Percentiles rank a stretch among this genome's conserved stretches.
phyloP scores from a whole-genome alignment of 192 early-diverging fungal species.

The Chytriomyces hyalinus region DNA sequence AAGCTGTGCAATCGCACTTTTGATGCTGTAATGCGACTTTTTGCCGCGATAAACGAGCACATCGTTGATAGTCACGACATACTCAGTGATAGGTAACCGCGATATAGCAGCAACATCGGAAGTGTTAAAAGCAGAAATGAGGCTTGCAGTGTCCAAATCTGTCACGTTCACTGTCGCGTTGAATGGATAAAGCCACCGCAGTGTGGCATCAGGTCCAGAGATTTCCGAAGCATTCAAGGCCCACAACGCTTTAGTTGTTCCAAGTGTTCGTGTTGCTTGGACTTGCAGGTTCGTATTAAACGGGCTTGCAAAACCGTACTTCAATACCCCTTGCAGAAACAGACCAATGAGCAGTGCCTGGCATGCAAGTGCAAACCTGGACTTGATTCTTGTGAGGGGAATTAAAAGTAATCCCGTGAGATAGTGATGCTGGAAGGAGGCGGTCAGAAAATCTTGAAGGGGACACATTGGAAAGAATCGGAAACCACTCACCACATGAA shows the following conservation, averaged over 20 bases:
- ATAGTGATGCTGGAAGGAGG: neutral
- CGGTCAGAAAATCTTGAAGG: no score
- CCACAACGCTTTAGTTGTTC: conserved; percentile 15
- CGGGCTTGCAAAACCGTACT: conserved; percentile 42
- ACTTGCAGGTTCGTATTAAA: conserved; percentile 44
- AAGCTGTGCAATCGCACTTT: neutral
- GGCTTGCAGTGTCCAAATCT: neutral
- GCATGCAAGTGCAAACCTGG: neutral
- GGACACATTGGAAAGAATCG: no score
- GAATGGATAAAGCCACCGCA: conserved; percentile 24
- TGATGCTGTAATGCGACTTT: neutral
- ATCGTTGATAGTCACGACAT: conserved; percentile 38
- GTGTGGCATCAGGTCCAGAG: neutral
- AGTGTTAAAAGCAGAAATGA: neutral
- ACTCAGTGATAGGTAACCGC: conserved; percentile 3
- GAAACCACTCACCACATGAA: conserved; percentile 24
- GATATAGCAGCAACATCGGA: neutral
- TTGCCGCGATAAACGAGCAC: conserved; percentile 43
- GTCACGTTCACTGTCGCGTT: conserved; percentile 19
- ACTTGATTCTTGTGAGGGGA: neutral
- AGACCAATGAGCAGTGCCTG: neutral
- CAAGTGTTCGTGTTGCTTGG: neutral
- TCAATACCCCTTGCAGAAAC: conserved; percentile 34
- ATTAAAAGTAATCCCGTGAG: neutral
- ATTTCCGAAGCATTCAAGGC: neutral